Conservation (phyloP, 257 asterid species). For the Solanum sparsipilum region DNA sequence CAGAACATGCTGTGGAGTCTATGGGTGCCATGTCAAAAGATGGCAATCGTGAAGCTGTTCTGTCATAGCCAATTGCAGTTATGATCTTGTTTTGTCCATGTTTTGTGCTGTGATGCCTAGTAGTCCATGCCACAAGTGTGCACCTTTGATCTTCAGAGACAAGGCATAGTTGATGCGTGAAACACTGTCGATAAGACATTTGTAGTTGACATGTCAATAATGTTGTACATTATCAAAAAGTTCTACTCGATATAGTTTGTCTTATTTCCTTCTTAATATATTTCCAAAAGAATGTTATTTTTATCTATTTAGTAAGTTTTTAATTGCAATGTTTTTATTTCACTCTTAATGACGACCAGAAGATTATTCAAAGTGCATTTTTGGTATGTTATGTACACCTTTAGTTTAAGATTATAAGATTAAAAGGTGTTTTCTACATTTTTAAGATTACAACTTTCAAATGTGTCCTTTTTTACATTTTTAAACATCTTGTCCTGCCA, state of each 20-base stretch:
- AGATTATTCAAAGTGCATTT: not conserved
- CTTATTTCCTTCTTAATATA: not conserved
- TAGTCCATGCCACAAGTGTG: not conserved
- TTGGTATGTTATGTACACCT: not conserved
- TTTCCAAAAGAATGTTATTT: not conserved
- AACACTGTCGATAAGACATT: not conserved
- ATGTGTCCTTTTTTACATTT: not conserved
- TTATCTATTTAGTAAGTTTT: no score
- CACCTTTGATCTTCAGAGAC: not conserved
- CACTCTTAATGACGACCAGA: not conserved
- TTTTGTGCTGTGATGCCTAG: not conserved
- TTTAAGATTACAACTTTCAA: not conserved
- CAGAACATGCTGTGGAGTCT: not conserved
- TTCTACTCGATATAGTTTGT: not conserved
- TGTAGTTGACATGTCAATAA: not conserved
- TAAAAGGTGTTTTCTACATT: not conserved
- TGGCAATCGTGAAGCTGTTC: constrained; percentile 32
- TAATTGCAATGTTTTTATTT: not conserved
- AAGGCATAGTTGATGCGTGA: not conserved
- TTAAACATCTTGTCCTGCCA: not conserved
- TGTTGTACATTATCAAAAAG: not conserved
- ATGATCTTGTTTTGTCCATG: not conserved
- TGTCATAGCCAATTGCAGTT: not conserved
- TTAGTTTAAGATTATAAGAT: not conserved
- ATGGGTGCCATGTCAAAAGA: constrained; percentile 5